Base-by-base conservation (phyloP, 257 asterid genomes). In the Striga asiatica region DNA sequence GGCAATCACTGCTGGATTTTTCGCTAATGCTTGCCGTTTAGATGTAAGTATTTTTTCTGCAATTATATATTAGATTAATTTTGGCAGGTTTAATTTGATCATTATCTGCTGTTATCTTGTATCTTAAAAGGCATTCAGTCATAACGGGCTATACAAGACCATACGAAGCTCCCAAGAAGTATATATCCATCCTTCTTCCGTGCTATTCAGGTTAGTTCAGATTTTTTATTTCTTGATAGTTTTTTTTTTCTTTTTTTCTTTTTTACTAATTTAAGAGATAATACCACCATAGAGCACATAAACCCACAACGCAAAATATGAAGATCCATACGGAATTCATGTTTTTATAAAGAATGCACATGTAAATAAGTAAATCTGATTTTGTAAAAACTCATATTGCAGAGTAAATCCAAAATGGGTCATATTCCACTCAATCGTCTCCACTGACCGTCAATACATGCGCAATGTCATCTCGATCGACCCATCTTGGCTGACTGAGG, bases 351-450 rank as follows among this genome's bases (percentile, higher is more conserved):
- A 35, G 42, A 9, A 35, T 2, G 16, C 55, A 23, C 35, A 48
- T 22, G 23, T 4, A 1, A n/a, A n/a, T n/a, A n/a, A n/a, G n/a
- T n/a, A n/a, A n/a, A n/a, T n/a, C n/a, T n/a, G n/a, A n/a, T n/a
- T n/a, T n/a, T n/a, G n/a, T n/a, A n/a, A n/a, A n/a, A n/a, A n/a
- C n/a, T n/a, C n/a, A n/a, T n/a, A n/a, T 3, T 75, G 66, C 85
- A 91, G 98, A 56, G 97, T 87, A 8, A 84, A 87, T 57, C 98
- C 98, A 2, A 91, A 87, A 79, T 91, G 95, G 89, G 78, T 91
- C 0, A 53, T 91, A 50, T 91, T 78, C 80, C 88, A 81, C 58
- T 81, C 97, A 4, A 81, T 91, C 25, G 94, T 91, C 64, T 84
- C 95, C 14, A 91, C 97, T n/a, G 95, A 91, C 64, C 92, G 95